A percentile compares a stretch with the other conserved stretches of the same genome.
phyloP scores from a whole-genome alignment of 2,329 filamentous ascomycete species.

The Coniochaeta pulveracea region DNA sequence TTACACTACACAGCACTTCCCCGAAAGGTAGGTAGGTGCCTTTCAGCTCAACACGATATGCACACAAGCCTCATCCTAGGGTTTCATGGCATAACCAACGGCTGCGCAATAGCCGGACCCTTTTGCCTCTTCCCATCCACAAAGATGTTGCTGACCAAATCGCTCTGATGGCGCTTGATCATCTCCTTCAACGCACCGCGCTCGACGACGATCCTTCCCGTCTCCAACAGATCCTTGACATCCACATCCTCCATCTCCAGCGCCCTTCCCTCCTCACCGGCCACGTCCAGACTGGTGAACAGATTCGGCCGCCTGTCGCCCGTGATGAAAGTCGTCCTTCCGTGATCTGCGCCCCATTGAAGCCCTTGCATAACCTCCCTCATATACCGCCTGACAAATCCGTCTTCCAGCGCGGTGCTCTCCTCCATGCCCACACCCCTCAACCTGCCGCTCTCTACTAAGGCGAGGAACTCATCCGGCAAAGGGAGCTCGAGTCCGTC shows the following conservation, averaged over 20 bases:
- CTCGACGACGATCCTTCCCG: conserved; percentile 79
- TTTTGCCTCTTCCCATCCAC: conserved; percentile 26
- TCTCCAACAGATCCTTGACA: conserved; percentile 87
- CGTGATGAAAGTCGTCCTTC: conserved; percentile 68
- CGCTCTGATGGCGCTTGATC: conserved; percentile 60
- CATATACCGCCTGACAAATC: conserved; percentile 46
- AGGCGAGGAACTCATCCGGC: conserved; percentile 34
- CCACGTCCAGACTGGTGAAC: conserved; percentile 51
- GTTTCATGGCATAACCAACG: conserved; percentile 18
- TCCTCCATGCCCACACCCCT: conserved; percentile 1
- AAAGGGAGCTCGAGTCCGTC: conserved; percentile 59
- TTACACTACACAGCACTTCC: no score
- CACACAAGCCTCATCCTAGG: not conserved
- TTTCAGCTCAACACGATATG: no score
- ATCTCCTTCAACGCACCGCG: conserved; percentile 66
- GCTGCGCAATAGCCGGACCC: conserved; percentile 25
- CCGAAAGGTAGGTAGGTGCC: no score
- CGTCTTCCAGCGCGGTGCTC: conserved; percentile 29
- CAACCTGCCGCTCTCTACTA: conserved; percentile 21
- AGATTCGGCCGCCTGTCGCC: conserved; percentile 48
- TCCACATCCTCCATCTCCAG: conserved; percentile 71
- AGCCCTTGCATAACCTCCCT: conserved; percentile 60
- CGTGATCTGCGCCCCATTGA: conserved; percentile 53
- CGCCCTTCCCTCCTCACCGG: conserved; percentile 57
- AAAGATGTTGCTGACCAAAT: conserved; percentile 40